phyloP scores from a whole-genome alignment of 2,329 filamentous ascomycete species.

The Penicillium sp. region DNA sequence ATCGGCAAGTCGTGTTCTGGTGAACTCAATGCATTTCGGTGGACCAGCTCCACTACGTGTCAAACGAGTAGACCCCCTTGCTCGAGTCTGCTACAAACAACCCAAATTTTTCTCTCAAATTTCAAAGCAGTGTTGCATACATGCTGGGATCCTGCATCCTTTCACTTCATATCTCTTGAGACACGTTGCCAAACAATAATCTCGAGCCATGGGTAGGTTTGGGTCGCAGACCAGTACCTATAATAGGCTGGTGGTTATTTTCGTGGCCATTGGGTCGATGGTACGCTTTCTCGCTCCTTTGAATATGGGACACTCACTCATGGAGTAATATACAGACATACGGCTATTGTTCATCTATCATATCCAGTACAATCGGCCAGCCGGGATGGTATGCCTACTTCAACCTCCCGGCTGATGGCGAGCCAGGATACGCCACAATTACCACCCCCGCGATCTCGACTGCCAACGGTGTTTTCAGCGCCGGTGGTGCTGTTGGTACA shows the following conservation, averaged over 20 bases:
- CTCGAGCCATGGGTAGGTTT: slow-evolving; percentile 29
- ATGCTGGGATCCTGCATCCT: slow-evolving; percentile 3
- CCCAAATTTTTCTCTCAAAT: neutral
- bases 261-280: slow-evolving; percentile 44
- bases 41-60: slow-evolving; percentile 1
- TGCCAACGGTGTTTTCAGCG: slow-evolving; percentile 53
- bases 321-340: slow-evolving; percentile 44
- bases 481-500: slow-evolving; percentile 51
- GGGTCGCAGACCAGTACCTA: slow-evolving; percentile 41
- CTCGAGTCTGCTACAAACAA: neutral
- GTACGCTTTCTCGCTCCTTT: slow-evolving; percentile 24
- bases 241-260: slow-evolving; percentile 42
- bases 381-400: slow-evolving; percentile 57
- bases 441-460: slow-evolving; percentile 53
- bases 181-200: neutral
- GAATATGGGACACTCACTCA: neutral
- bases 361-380: slow-evolving; percentile 56
- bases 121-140: neutral
- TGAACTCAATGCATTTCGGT: slow-evolving; percentile 2
- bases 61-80: neutral
- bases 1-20: neutral
- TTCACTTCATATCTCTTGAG: neutral
- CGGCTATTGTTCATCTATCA: slow-evolving; percentile 55
- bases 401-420: slow-evolving; percentile 46
- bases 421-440: slow-evolving; percentile 48